These are phyloP conservation scores for Acacia concinna DNA, from an alignment of 331 rosid genomes.

Conservation along the genomic window DNA sequence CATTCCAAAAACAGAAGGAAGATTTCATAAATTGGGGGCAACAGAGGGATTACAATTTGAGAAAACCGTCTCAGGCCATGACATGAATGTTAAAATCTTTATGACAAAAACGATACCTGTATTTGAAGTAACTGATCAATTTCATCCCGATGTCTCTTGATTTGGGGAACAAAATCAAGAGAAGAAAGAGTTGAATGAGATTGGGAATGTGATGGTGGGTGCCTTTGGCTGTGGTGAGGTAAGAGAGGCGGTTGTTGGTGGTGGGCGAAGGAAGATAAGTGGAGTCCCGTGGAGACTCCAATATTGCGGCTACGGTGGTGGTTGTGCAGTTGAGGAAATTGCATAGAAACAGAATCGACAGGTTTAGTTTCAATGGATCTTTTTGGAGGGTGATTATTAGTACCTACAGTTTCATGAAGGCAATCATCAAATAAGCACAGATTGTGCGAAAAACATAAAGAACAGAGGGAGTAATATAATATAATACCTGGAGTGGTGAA, in stretches of 20 bases:
- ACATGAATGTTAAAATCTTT: too few species aligned
- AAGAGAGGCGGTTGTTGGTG: slow-evolving; percentile 45
- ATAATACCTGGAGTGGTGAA: slow-evolving; percentile 60
- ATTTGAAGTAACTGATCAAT: slow-evolving; percentile 61
- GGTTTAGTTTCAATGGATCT: too few species aligned
- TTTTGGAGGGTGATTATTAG: slow-evolving; percentile 44
- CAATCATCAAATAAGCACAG: too few species aligned
- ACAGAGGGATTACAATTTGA: neutral
- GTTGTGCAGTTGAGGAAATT: slow-evolving; percentile 67
- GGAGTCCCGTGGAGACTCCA: slow-evolving; percentile 84
- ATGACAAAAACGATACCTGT: slow-evolving; percentile 43
- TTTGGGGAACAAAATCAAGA: slow-evolving; percentile 51
- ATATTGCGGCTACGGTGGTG: slow-evolving; percentile 60
- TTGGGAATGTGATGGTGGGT: slow-evolving; percentile 27
- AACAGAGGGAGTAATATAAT: too few species aligned
- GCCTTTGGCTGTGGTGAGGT: slow-evolving; percentile 15
- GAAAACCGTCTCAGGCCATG: neutral
- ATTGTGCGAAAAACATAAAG: too few species aligned
- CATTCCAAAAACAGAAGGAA: too few species aligned
- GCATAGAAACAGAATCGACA: slow-evolving; percentile 49
- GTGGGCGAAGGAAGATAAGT: slow-evolving; percentile 64
- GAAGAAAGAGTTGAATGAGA: slow-evolving; percentile 41
- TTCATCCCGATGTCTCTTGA: slow-evolving; percentile 63
- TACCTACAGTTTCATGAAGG: slow-evolving; percentile 29
- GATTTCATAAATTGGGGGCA: neutral